phyloP scores from a whole-genome alignment of 768 basidiomycete genomes.

The Glaciozyma martinii region DNA sequence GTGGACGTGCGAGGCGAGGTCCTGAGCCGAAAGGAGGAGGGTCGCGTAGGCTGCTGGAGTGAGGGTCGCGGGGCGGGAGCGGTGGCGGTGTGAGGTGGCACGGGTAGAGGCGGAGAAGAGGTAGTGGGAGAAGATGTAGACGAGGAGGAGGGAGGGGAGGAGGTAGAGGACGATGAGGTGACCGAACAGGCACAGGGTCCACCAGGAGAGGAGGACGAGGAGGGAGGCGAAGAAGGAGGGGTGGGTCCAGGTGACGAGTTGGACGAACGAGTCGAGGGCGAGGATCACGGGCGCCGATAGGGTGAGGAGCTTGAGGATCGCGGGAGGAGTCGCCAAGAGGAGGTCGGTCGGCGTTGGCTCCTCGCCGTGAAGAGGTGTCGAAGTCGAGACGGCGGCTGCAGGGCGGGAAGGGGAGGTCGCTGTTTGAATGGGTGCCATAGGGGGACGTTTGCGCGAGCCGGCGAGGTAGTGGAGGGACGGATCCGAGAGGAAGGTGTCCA shows the following conservation, averaged over 20 bases:
- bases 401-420: conserved; percentile 2
- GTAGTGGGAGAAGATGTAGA: conserved; percentile 15
- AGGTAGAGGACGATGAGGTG: conserved; percentile 28
- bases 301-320: conserved; percentile 35
- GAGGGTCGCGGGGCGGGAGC: conserved; percentile 9
- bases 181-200: conserved; percentile 34
- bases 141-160: conserved; percentile 23
- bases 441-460: background rate
- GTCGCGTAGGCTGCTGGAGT: conserved; percentile 22
- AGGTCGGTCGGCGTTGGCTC: conserved; percentile 33
- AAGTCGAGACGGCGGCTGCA: conserved; percentile 17
- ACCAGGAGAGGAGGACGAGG: conserved; percentile 35
- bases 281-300: conserved; percentile 33
- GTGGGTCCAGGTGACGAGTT: conserved; percentile 36
- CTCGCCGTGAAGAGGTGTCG: conserved; percentile 13
- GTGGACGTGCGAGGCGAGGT: conserved; percentile 27
- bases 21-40: conserved; percentile 15
- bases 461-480: conserved; percentile 15
- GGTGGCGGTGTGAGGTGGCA: background rate
- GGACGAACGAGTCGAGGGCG: conserved; percentile 9
- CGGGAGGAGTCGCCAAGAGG: conserved; percentile 34
- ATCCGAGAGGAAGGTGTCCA: conserved; percentile 29
- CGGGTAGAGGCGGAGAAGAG: conserved; percentile 12
- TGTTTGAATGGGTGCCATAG: background rate
- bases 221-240: conserved; percentile 28